Evolutionary conservation across 2,329 filamentous ascomycete species (phyloP).

Genomic region (Cytospora piceae): DNA sequence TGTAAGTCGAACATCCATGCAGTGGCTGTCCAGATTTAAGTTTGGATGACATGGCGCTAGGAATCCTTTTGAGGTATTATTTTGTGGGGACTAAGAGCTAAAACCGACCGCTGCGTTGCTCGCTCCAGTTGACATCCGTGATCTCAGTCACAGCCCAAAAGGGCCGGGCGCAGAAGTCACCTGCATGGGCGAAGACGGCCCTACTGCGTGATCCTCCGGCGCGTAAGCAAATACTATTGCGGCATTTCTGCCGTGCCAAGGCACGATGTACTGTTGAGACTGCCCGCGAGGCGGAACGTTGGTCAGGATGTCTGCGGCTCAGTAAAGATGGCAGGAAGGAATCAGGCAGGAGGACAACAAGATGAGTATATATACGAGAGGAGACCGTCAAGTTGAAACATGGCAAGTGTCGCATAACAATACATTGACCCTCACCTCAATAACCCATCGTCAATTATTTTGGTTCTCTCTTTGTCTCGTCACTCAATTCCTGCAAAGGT

Average conservation of each 20-base stretch:
- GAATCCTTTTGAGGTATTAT: no score
- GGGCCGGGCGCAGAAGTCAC: constrained; percentile 15
- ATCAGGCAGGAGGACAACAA: background rate
- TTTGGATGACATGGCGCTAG: no score
- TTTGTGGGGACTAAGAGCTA: background rate
- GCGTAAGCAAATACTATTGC: background rate
- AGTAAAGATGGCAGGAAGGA: background rate
- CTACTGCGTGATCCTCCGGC: background rate
- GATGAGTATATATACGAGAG: background rate
- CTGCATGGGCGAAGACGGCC: constrained; percentile 12
- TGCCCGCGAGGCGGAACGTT: constrained; percentile 13
- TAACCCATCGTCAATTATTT: no score
- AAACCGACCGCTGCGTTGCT: background rate
- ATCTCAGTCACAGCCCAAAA: constrained; percentile 16
- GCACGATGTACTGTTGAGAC: background rate
- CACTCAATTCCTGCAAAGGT: background rate
- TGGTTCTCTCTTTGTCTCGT: background rate
- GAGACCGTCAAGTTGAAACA: background rate
- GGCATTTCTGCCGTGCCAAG: constrained; percentile 5
- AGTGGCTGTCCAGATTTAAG: no score
- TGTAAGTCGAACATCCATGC: no score
- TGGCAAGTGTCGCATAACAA: background rate
- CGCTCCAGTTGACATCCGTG: background rate
- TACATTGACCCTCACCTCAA: background rate
- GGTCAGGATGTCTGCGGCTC: constrained; percentile 8